Percentiles rank a stretch among this genome's conserved stretches.
These are phyloP conservation scores for Irpex rosettiformis DNA, from an alignment of 1,284 basidiomycete genomes.

Conservation along the genomic window DNA sequence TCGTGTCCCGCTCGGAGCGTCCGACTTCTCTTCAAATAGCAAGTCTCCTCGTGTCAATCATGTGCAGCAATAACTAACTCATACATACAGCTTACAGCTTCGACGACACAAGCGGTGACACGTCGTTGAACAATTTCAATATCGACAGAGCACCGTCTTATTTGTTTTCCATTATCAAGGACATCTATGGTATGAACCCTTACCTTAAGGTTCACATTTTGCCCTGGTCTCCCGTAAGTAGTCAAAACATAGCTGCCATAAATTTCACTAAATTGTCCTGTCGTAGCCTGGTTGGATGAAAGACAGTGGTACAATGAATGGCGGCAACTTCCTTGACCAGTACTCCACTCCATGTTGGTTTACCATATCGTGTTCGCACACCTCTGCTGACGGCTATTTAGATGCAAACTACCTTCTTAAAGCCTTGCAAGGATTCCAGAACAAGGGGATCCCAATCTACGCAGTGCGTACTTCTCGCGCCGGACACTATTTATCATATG, in stretches of 20 bases:
- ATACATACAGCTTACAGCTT: slow-evolving; percentile 41
- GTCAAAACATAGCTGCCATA: not conserved
- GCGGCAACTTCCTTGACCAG: slow-evolving; percentile 37
- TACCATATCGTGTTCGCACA: slow-evolving; percentile 1
- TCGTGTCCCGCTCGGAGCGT: slow-evolving; percentile 50
- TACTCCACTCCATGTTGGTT: slow-evolving; percentile 36
- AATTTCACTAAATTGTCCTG: not conserved
- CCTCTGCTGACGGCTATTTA: slow-evolving; percentile 17
- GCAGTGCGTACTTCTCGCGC: slow-evolving; percentile 20
- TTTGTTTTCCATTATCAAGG: slow-evolving; percentile 41
- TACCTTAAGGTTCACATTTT: slow-evolving; percentile 40
- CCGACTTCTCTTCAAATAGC: slow-evolving; percentile 39
- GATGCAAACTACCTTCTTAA: slow-evolving; percentile 48
- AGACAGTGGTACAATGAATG: slow-evolving; percentile 30
- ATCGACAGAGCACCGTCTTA: slow-evolving; percentile 42
- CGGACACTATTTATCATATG: not conserved
- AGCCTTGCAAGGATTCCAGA: slow-evolving; percentile 41
- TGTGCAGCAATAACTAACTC: slow-evolving; percentile 1
- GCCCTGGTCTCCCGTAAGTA: slow-evolving; percentile 51
- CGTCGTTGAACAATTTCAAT: slow-evolving; percentile 38
- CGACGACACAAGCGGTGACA: slow-evolving; percentile 42
- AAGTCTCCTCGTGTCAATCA: slow-evolving; percentile 6
- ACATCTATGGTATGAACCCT: slow-evolving; percentile 43
- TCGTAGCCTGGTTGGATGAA: slow-evolving; percentile 54
- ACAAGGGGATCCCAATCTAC: slow-evolving; percentile 39